These are phyloP conservation scores for Scheffersomyces titani DNA, from an alignment of 1,139 yeast genomes.

Conservation along the genomic window DNA sequence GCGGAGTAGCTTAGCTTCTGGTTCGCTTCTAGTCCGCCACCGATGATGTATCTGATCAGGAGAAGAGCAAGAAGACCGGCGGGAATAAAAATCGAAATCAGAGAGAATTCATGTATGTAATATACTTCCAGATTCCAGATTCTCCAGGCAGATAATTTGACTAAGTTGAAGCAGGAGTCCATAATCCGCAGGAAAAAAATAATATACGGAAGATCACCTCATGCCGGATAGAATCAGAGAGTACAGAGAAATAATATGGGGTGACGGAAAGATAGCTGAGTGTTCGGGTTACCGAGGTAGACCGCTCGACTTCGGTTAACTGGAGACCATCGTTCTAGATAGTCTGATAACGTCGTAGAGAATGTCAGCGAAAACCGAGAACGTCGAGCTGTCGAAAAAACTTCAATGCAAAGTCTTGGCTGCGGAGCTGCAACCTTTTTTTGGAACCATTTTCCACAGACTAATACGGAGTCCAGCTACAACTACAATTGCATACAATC, in stretches of 20 bases:
- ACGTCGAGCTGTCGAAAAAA: not conserved
- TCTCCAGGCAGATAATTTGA: not conserved
- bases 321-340: too few species aligned
- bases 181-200: not conserved
- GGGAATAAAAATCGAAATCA: not conserved
- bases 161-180: not conserved
- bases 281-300: not conserved
- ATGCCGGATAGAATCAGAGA: too few species aligned
- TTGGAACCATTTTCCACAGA: not conserved
- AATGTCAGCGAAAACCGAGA: not conserved
- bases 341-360: not conserved
- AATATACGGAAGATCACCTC: not conserved
- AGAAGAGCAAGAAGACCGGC: not conserved
- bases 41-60: not conserved
- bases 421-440: not conserved
- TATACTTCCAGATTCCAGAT: not conserved
- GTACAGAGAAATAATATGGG: not conserved
- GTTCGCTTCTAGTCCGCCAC: not conserved
- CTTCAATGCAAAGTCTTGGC: not conserved
- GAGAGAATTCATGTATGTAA: not conserved
- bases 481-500: not conserved
- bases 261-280: not conserved
- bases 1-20: not conserved
- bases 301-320: too few species aligned
- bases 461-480: not conserved